Evolutionary conservation across 192 early-diverging fungal species (phyloP), one percentile per base, ranked within the genome.

Genomic region (Glomus cerebriforme): DNA sequence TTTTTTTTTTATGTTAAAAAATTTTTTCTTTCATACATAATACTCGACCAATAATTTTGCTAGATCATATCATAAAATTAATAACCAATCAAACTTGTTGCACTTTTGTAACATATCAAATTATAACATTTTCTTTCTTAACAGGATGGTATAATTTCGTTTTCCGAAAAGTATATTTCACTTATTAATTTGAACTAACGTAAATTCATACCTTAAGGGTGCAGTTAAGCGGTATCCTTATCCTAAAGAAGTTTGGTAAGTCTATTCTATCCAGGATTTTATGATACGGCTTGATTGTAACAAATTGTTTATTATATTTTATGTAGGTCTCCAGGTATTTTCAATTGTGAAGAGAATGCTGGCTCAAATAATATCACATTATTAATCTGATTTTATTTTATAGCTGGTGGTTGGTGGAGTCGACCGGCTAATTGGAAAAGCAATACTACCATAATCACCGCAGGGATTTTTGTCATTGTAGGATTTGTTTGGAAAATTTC

Each of bases 321-420:
- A 45, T 34, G 17, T 70, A 86, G 86, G 86, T 80, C 86, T 59
- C 86, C 86, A 67, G 62, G 75, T 77, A 77, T 26, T 24, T 26
- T 22, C 26, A 15, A 29, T 34, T 43, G 24, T 49, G 24, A 54
- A 31, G n/a, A 70, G 39, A 43, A 43, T 5, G 9, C 19, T 22
- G 29, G 4, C 10, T 32, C 37, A 17, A 69, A 7, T 39, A 69
- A 22, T 32, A 5, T 69, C 9, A 43, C 10, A 43, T 12, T 26
- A 32, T 35, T 75, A 32, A 3, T 24, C 37, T 75, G 62, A 12
- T 54, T 62, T 37, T 63, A 17, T 62, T 31, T 49, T 32, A 49
- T 77, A 77, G 70, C 86, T 31, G 86, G 86, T 73, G 86, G 86
- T 49, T 87, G 86, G 86, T 87, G 86, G 86, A 62, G 82, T 24